Conservation (phyloP, 305 asterid species). For the Rubia peregrina region DNA sequence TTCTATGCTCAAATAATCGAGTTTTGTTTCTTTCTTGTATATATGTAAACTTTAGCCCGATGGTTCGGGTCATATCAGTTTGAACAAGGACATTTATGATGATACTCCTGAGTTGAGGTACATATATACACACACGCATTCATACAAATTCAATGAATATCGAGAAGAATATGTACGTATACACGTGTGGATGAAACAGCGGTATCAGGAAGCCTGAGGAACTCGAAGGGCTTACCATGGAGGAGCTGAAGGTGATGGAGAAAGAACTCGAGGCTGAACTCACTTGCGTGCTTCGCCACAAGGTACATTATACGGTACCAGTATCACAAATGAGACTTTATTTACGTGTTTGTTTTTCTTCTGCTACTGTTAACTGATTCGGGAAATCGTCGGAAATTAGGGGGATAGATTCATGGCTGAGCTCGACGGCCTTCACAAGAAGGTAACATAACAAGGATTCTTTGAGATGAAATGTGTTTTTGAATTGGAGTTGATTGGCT, state of each 20-base stretch:
- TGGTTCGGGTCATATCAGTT: slow-evolving; percentile 19
- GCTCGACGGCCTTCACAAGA: slow-evolving; percentile 27
- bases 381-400: neutral
- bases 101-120: slow-evolving; percentile 28
- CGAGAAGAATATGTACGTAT: neutral
- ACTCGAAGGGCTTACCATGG: slow-evolving; percentile 29
- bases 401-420: slow-evolving; percentile 24
- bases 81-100: slow-evolving; percentile 26
- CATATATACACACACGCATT: neutral
- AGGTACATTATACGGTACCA: slow-evolving; percentile 9
- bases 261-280: slow-evolving; percentile 30
- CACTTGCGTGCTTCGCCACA: slow-evolving; percentile 28
- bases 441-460: slow-evolving; percentile 23
- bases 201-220: slow-evolving; percentile 35
- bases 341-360: neutral
- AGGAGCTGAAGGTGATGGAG: slow-evolving; percentile 32
- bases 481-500: neutral
- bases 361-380: neutral
- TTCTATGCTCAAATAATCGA: neutral
- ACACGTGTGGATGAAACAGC: neutral
- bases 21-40: neutral
- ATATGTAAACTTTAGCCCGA: slow-evolving; percentile 21
- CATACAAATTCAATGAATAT: too few species aligned
- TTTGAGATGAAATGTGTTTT: neutral
- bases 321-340: too few species aligned